These are phyloP conservation scores for Dorcoceras hygrometricum DNA, from an alignment of 257 asterid genomes.

Conservation along the genomic window DNA sequence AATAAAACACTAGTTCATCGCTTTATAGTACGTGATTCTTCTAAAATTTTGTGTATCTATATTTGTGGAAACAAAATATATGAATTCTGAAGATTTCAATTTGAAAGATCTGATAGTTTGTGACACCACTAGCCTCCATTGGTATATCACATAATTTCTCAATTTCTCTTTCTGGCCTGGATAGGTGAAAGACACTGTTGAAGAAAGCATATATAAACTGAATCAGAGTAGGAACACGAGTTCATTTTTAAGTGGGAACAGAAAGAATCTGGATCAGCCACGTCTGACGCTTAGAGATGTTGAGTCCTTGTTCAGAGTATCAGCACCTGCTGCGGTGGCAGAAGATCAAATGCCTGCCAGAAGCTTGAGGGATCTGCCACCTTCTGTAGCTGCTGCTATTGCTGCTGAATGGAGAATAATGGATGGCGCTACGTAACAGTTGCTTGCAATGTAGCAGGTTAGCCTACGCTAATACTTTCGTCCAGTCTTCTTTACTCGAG, in stretches of 20 bases:
- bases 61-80: neutral
- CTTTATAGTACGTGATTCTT: conserved; percentile 60
- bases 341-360: conserved; percentile 32
- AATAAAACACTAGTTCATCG: conserved; percentile 89
- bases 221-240: conserved; percentile 69
- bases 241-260: conserved; percentile 77
- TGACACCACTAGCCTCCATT: neutral
- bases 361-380: conserved; percentile 73
- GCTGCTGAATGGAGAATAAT: conserved; percentile 87
- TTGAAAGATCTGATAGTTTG: neutral
- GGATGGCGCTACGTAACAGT: conserved; percentile 31
- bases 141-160: neutral
- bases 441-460: neutral
- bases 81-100: neutral
- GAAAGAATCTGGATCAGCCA: conserved; percentile 90
- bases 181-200: conserved; percentile 87
- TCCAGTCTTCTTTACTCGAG: neutral
- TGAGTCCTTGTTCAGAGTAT: conserved; percentile 70
- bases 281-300: conserved; percentile 75
- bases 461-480: neutral
- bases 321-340: conserved; percentile 34
- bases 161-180: conserved; percentile 15
- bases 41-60: neutral
- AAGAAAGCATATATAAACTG: conserved; percentile 82
- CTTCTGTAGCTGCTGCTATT: conserved; percentile 84